Evolutionary conservation across 2,329 filamentous ascomycete genomes (phyloP), one percentile per base, ranked within the genome.

Genomic region (Parascedosporium putredinis): DNA sequence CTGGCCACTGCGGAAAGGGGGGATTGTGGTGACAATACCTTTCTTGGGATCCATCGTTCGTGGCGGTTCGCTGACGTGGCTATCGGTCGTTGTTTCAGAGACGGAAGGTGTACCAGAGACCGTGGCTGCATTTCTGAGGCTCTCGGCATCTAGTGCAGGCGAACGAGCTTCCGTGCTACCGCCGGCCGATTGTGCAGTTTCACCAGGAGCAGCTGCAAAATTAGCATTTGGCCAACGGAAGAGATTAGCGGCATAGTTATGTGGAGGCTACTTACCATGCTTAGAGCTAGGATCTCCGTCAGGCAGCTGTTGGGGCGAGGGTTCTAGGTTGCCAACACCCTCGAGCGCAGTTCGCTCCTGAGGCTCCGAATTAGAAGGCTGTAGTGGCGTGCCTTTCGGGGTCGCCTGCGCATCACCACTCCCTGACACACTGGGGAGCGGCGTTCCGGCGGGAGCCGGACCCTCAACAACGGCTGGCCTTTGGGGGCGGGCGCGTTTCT

Each of bases 351-450:
- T n/a, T n/a, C n/a, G n/a, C n/a, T n/a, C n/a, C n/a, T n/a, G 20
- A 7, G 10, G 23, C n/a, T 25, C 33, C 45, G 18, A 33, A 14
- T 29, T 43, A 9, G 23, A 18, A 10, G 23, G 47, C 24, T 49
- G n/a, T n/a, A 22, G 22, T 4, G n/a, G n/a, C 3, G 20, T 23
- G 8, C 47, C 47, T 20, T 49, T 43, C 7, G 47, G 47, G 22
- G 47, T 43, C n/a, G 34, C 36, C 25, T 31, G 47, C 4, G 33
- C 14, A 33, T 49, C 47, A n/a, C 47, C 47, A 16, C 33, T 40
- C 24, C 36, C 7, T 5, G 25, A 6, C 14, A 23, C n/a, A 10
- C 34, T 14, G 14, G 46, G 20, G 25, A 25, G 7, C 22, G 14
- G 16, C n/a, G 42, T 12, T 10, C 12, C 20, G 16, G 22, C 20